phyloP scores from a whole-genome alignment of 345 rosid genomes.

The Eutrema yunnanense region DNA sequence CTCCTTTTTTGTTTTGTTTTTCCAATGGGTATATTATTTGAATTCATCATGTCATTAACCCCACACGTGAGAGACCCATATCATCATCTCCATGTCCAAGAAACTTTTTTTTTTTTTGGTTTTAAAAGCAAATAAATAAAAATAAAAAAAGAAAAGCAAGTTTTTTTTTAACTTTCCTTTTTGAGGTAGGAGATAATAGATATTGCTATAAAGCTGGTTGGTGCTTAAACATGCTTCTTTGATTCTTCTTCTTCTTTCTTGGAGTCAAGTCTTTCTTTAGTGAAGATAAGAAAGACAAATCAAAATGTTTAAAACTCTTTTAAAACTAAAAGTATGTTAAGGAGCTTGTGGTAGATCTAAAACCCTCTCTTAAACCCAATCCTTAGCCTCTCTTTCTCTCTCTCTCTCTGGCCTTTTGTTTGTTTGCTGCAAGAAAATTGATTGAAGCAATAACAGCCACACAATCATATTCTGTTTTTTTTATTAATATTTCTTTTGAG shows the following conservation, averaged over 20 bases:
- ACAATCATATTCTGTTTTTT: not conserved
- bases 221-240: slow-evolving; percentile 30
- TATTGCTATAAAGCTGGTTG: slow-evolving; percentile 43
- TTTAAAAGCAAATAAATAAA: not conserved
- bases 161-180: slow-evolving; percentile 27
- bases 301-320: slow-evolving; percentile 50
- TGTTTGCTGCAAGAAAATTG: slow-evolving; percentile 4
- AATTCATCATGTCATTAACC: not conserved
- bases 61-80: slow-evolving; percentile 14
- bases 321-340: slow-evolving; percentile 22
- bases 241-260: slow-evolving; percentile 21
- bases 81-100: not conserved
- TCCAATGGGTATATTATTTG: not conserved
- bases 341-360: slow-evolving; percentile 56
- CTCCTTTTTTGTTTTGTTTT: not conserved
- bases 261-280: not conserved
- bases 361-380: slow-evolving; percentile 47
- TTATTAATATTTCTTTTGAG: not conserved
- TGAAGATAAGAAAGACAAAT: slow-evolving; percentile 35
- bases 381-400: slow-evolving; percentile 9
- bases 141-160: not conserved
- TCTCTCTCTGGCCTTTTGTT: not conserved
- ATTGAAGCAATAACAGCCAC: slow-evolving; percentile 13
- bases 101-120: not conserved
- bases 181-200: slow-evolving; percentile 38